Percentiles rank a stretch among this genome's conserved stretches.
Conservation (phyloP, 345 rosid genomes). For the Murraya paniculata region DNA sequence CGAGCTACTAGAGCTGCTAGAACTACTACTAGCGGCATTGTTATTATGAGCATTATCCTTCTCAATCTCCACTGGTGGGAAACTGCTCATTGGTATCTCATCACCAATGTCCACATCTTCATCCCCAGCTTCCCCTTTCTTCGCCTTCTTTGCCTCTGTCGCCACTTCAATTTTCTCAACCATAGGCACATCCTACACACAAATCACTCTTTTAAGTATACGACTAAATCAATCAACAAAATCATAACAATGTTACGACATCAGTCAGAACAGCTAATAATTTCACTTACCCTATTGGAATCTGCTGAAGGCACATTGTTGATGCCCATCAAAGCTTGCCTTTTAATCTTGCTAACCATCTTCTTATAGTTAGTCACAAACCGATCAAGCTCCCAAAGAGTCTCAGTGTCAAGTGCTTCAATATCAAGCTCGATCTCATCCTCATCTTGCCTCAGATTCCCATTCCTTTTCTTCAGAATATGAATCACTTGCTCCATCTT, state of each 20-base stretch:
- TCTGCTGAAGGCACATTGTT: conserved; percentile 29
- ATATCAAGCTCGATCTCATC: conserved; percentile 85
- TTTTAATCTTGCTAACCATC: conserved; percentile 72
- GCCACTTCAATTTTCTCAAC: conserved; percentile 43
- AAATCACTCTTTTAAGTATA: neutral
- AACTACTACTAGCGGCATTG: conserved; percentile 44
- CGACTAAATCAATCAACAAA: neutral
- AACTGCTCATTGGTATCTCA: conserved; percentile 69
- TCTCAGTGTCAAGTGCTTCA: conserved; percentile 72
- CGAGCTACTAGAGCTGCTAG: conserved; percentile 63
- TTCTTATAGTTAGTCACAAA: conserved; percentile 78
- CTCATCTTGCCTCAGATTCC: conserved; percentile 66
- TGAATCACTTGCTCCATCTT: conserved; percentile 78
- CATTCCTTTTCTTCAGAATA: conserved; percentile 72
- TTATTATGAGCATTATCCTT: conserved; percentile 55
- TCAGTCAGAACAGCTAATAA: neutral
- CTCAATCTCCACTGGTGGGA: conserved; percentile 85
- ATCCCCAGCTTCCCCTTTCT: conserved; percentile 74
- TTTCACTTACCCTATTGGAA: conserved; percentile 31
- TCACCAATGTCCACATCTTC: conserved; percentile 94
- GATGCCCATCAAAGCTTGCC: conserved; percentile 55
- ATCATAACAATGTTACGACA: neutral
- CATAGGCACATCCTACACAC: conserved; percentile 27
- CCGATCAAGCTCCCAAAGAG: conserved; percentile 82
- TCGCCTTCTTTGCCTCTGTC: conserved; percentile 50